A percentile compares a stretch with the other conserved stretches of the same genome.
Conservation (phyloP, 129 eudicot species). For the Artemisia annua region DNA sequence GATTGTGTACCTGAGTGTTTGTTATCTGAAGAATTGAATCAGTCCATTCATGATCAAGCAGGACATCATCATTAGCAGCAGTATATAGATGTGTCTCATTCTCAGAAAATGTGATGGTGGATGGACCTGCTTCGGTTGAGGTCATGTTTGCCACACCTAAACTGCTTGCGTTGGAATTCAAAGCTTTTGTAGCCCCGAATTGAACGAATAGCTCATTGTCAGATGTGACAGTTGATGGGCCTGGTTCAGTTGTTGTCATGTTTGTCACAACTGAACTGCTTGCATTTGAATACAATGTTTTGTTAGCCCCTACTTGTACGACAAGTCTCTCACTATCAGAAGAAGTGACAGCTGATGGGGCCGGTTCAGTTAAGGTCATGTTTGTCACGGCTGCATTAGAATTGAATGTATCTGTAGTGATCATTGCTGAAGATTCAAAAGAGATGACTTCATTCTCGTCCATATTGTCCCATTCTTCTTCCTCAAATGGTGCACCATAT, state of each 20-base stretch:
- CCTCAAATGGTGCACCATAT: conserved; percentile 76
- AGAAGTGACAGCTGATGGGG: conserved; percentile 26
- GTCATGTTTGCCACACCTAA: background rate
- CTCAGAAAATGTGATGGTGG: conserved; percentile 18
- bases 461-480: conserved; percentile 59
- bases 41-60: conserved; percentile 7
- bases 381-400: background rate
- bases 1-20: conserved; percentile 34
- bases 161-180: background rate
- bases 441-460: conserved; percentile 24
- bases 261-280: background rate
- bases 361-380: conserved; percentile 24
- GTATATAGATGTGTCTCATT: conserved; percentile 12
- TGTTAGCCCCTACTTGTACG: background rate
- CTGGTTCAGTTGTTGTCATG: conserved; percentile 24
- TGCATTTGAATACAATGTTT: background rate
- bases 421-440: background rate
- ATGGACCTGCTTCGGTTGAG: conserved; percentile 31
- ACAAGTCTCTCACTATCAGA: conserved; percentile 8
- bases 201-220: conserved; percentile 5
- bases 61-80: conserved; percentile 7
- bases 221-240: conserved; percentile 22
- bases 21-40: conserved; percentile 26
- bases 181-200: background rate
- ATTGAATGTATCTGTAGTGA: background rate